These are phyloP conservation scores for Blastobotrys capitulatus DNA, from an alignment of 1,139 yeast genomes.

Conservation along the genomic window DNA sequence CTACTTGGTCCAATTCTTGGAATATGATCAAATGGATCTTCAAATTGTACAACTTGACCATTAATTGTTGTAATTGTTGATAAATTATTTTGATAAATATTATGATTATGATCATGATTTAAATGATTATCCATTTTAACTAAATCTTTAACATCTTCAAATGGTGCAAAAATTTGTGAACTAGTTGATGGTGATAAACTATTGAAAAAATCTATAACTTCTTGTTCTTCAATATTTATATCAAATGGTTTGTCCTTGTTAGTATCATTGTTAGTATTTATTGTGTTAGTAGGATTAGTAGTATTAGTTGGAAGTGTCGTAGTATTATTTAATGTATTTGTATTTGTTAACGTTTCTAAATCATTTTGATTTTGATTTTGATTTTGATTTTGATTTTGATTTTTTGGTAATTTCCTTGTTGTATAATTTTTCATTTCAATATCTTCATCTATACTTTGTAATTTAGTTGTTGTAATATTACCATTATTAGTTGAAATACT, in stretches of 20 bases:
- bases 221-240: background rate
- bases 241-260: background rate
- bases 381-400: too few relatives aligned
- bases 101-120: background rate
- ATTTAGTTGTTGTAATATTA: background rate
- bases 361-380: too few relatives aligned
- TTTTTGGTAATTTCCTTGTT: background rate
- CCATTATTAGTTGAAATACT: slow-evolving; percentile 5
- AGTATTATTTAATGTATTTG: background rate
- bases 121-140: background rate
- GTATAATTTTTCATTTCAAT: background rate
- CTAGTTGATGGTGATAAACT: background rate
- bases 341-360: background rate
- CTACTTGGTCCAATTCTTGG: slow-evolving; percentile 10
- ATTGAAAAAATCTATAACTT: background rate
- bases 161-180: slow-evolving; percentile 1
- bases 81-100: background rate
- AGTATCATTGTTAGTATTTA: background rate
- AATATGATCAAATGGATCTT: background rate
- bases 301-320: background rate
- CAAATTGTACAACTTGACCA: background rate
- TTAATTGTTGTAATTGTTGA: background rate
- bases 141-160: background rate
- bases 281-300: background rate
- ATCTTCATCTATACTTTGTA: background rate